Evolutionary conservation across 2,329 filamentous ascomycete genomes (phyloP).

Genomic region (Amauroascus niger): DNA sequence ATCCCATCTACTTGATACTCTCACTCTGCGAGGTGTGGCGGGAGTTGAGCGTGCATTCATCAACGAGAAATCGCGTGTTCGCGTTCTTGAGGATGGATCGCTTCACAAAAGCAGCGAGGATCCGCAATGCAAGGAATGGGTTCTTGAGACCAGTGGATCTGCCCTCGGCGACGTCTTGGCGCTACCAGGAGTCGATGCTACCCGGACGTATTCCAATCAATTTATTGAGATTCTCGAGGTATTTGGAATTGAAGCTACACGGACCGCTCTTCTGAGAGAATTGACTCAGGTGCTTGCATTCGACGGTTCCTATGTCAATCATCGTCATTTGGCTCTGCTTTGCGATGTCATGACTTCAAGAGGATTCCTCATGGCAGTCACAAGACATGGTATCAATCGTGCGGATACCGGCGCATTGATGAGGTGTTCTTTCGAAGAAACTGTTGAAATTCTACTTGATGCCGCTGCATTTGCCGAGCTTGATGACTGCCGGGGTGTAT

Average conservation of each 20-base stretch:
- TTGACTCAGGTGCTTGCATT: conserved; percentile 90
- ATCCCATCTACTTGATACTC: conserved; percentile 78
- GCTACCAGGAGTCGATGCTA: conserved; percentile 78
- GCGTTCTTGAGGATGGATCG: conserved; percentile 59
- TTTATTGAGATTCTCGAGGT: conserved; percentile 90
- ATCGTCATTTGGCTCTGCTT: conserved; percentile 88
- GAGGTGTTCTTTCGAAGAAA: conserved; percentile 99
- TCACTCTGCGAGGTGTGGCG: conserved; percentile 81
- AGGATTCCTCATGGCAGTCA: conserved; percentile 89
- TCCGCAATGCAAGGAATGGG: conserved; percentile 77
- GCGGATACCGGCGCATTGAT: conserved; percentile 96
- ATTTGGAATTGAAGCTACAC: conserved; percentile 91
- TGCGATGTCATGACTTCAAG: conserved; percentile 97
- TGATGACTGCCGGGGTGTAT: conserved; percentile 95
- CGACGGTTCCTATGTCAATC: conserved; percentile 98
- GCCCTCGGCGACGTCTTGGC: conserved; percentile 73
- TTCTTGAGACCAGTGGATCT: conserved; percentile 88
- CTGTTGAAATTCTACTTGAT: conserved; percentile 93
- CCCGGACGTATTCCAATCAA: conserved; percentile 84
- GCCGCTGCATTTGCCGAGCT: conserved; percentile 90
- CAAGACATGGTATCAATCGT: conserved; percentile 95
- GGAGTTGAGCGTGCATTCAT: conserved; percentile 90
- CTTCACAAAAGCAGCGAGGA: conserved; percentile 66
- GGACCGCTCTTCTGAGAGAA: conserved; percentile 76
- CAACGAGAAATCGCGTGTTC: conserved; percentile 64